A percentile compares a stretch with the other conserved stretches of the same genome.
Evolutionary conservation across 176 grass and related monocot species (phyloP).

Genomic region (Alopecurus myosuroides): DNA sequence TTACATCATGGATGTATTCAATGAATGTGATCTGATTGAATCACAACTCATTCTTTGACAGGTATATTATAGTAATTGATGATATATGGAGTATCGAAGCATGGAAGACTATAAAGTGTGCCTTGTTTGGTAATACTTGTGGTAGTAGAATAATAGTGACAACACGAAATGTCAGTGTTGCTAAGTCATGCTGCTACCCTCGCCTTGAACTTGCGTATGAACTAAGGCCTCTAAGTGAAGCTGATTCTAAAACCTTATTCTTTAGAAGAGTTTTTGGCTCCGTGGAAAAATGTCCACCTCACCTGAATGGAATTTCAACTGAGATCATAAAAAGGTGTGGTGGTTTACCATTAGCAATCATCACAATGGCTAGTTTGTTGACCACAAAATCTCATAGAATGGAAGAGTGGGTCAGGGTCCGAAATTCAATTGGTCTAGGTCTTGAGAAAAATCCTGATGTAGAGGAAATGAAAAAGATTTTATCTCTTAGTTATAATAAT

Average conservation of each 20-base stretch:
- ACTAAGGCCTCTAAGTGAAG: conserved; percentile 3
- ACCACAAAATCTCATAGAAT: background rate
- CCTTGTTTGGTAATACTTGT: background rate
- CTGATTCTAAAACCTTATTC: background rate
- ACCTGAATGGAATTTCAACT: background rate
- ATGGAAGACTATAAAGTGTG: conserved; percentile 5
- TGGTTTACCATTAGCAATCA: conserved; percentile 25
- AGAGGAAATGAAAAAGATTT: conserved; percentile 6
- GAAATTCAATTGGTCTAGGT: conserved; percentile 6
- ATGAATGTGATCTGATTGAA: background rate
- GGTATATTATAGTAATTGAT: conserved; percentile 28
- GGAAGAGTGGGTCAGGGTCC: background rate
- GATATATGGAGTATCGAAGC: conserved; percentile 17
- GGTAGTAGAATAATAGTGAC: conserved; percentile 25
- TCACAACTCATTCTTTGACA: background rate
- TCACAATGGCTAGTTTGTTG: conserved; percentile 18
- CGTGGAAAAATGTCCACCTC: background rate
- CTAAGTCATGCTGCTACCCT: conserved; percentile 17
- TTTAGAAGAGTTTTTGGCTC: background rate
- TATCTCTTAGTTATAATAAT: conserved; percentile 20
- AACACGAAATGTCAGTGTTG: background rate
- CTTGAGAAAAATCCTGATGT: conserved; percentile 2
- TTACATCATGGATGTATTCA: background rate
- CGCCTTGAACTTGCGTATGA: background rate
- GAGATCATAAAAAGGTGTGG: conserved; percentile 20